Percentiles rank a stretch among this genome's conserved stretches.
Evolutionary conservation across 257 asterid species (phyloP).

Genomic region (Solanum tarapatanum): DNA sequence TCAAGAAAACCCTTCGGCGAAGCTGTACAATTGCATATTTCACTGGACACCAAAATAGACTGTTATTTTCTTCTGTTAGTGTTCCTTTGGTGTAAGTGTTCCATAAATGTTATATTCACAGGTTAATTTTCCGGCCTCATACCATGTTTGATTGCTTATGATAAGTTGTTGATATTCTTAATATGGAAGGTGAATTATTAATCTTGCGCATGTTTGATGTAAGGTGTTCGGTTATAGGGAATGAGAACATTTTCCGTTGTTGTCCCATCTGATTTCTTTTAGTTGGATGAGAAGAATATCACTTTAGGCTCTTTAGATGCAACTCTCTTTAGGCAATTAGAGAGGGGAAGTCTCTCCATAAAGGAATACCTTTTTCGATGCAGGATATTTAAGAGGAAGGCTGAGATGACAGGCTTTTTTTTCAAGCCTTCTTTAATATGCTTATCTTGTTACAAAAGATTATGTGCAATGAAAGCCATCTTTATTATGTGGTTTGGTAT

Average conservation of each 20-base stretch:
- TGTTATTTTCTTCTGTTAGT: not conserved
- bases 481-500: not conserved
- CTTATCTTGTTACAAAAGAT: not conserved
- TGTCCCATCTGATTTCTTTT: not conserved
- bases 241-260: not conserved
- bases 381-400: not conserved
- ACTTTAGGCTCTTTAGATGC: not conserved
- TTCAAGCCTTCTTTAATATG: not conserved
- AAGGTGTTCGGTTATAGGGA: not conserved
- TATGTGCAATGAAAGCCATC: not conserved
- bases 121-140: not conserved
- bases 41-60: not conserved
- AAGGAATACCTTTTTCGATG: not conserved
- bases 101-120: not conserved
- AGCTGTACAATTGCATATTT: not conserved
- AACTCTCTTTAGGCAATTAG: not conserved
- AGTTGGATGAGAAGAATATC: not conserved
- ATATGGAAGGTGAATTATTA: not conserved
- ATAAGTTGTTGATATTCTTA: not conserved
- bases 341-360: not conserved
- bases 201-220: not conserved
- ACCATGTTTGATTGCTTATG: not conserved
- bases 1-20: not conserved
- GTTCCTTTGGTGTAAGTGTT: not conserved
- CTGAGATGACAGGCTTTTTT: not conserved